Base-by-base conservation (phyloP, 331 rosid species). In the Prunus yedoensis region DNA sequence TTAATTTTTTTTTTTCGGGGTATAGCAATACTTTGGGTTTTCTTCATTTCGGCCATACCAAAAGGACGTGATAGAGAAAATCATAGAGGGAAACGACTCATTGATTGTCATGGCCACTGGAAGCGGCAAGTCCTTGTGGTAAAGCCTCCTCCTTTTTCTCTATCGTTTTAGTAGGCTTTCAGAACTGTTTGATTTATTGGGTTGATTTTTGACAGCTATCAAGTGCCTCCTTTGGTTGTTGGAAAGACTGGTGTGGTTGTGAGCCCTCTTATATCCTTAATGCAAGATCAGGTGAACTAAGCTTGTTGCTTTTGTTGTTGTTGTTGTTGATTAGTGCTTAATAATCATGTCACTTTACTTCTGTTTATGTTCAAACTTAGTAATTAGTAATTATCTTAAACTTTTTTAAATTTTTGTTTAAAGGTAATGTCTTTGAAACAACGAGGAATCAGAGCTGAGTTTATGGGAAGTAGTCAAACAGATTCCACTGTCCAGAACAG, bases 21-120 rank as follows among this genome's bases (percentile, higher is more conserved):
- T 52, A 8, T 90, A 93, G 98, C 43, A 77, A 51, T 89, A 66
- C 76, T 93, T 89, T 58, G 97, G 98, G 54, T 93, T 83, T 71
- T 84, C 93, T 38, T 73, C 85, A 35, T 88, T 91, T 69, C 93
- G 97, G 65, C 90, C 85, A 23, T 87, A 93, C 70, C 97, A 93
- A 82, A 85, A 79, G 80, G 88, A 91, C 38, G 89, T 85, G 52
- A 87, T 91, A 58, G 83, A 85, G 89, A 77, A 87, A 62, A 86
- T 93, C 72, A 79, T 91, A 13, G 84, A 80, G 30, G 87, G 85
- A 84, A 91, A 86, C 78, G 98, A 91, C 80, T 87, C 89, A 41
- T 74, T 93, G 80, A 94, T 91, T 66, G 97, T 93, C 79, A 89
- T 89, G 98, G 98, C 93, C 70, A 93, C 98, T 68, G 98, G 98